Percentiles rank a stretch among this genome's conserved stretches.
Conservation (phyloP, 2,329 filamentous ascomycete genomes). For the Scorias spongiosa region DNA sequence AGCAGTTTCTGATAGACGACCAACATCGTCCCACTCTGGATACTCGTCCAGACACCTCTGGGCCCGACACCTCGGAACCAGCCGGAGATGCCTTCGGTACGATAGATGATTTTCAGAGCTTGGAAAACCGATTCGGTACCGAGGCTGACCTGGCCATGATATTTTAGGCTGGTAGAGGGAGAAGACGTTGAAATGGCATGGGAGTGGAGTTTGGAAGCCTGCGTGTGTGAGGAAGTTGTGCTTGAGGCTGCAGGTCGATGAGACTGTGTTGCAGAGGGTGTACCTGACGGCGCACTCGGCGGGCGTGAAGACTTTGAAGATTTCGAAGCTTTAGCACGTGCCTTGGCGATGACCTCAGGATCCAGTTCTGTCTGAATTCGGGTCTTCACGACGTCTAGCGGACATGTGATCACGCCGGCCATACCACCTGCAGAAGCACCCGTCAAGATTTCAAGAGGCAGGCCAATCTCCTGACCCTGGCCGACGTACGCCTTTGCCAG, state of each 20-base stretch:
- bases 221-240: conserved; percentile 2
- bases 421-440: conserved; percentile 81
- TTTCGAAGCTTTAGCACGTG: conserved; percentile 8
- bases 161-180: conserved; percentile 66
- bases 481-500: conserved; percentile 67
- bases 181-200: conserved; percentile 79
- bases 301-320: conserved; percentile 2
- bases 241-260: neutral
- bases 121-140: conserved; percentile 81
- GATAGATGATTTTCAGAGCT: conserved; percentile 76
- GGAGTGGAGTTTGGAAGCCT: conserved; percentile 1
- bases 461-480: conserved; percentile 61
- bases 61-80: conserved; percentile 94
- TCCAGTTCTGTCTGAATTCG: conserved; percentile 84
- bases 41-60: conserved; percentile 87
- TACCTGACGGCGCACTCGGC: conserved; percentile 1
- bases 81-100: conserved; percentile 70
- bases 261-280: neutral
- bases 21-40: conserved; percentile 93
- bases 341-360: conserved; percentile 26
- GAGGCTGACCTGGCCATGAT: conserved; percentile 63
- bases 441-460: conserved; percentile 73
- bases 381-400: conserved; percentile 94
- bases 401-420: conserved; percentile 87
- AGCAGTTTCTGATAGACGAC: conserved; percentile 85